Base-by-base conservation (phyloP, 176 grass and related monocot species). In the Eragrostis curvula region DNA sequence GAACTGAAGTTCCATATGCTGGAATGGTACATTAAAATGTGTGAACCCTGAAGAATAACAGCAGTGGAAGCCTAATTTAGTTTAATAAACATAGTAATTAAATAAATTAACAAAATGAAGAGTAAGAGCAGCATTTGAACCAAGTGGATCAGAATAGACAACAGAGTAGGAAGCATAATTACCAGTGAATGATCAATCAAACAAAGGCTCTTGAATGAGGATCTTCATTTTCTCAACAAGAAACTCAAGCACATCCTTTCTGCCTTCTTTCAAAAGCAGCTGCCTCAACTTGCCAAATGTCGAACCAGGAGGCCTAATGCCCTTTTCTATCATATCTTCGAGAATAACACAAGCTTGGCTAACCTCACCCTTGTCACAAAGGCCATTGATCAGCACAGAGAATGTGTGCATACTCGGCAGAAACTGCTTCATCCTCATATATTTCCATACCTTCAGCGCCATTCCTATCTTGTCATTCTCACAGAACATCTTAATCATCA, bases 401-500 rank as follows among this genome's bases (percentile, higher is more conserved):
- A 93, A 98, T 27, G 86, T 94, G 76, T 98, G 96, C 96, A 98
- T 98, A 75, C 84, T 93, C 0, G 92, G 96, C 45, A 98, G 42
- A 71, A 98, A 98, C 62, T 98, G 92, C 74, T 89, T 98, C 86
- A 86, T 79, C 4, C 83, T 10, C 92, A 98, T 98, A 81, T 93
- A 95, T 81, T 93, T 98, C 92, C 96, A 98, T 64, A 98, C 88
- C 79, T 98, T 98, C 15, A 95, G 81, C 48, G 90, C 92, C 87
- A 90, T 93, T 60, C 93, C 88, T 21, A 89, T 23, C 53, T 52
- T 91, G 74, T 93, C 88, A 70, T 80, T 95, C 44, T 95, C 90
- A 83, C 86, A 98, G 55, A 98, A 95, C 96, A 98, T 98, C 78
- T 95, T 98, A 66, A 95, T 93, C 84, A 98, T 95, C 86, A 98